A percentile compares a stretch with the other conserved stretches of the same genome.
Conservation (phyloP, 2,329 filamentous ascomycete genomes). For the Leptographium radiaticola region DNA sequence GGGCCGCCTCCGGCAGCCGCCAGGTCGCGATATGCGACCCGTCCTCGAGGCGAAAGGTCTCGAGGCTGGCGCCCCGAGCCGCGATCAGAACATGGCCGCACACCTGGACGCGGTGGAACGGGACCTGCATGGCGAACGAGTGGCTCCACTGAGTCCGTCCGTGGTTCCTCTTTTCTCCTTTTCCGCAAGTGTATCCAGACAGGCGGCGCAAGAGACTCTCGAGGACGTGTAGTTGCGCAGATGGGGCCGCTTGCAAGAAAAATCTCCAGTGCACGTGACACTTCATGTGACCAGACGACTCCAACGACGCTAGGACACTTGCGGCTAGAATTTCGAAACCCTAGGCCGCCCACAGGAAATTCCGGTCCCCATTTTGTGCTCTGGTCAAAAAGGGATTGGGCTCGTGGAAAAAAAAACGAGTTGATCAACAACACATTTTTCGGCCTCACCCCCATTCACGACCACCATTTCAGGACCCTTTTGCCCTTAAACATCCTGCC, state of each 20-base stretch:
- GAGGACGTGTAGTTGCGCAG: no score
- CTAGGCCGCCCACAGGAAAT: constrained; percentile 6
- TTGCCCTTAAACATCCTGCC: constrained; percentile 98
- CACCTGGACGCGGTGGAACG: constrained; percentile 50
- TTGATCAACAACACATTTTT: constrained; percentile 3
- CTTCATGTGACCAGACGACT: constrained; percentile 5
- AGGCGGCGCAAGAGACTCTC: no score
- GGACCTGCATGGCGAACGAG: constrained; percentile 20
- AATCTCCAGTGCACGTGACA: neutral
- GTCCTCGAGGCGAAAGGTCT: constrained; percentile 49
- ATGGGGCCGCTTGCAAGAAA: neutral
- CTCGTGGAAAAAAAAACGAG: neutral
- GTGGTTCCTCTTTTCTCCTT: no score
- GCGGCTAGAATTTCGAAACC: neutral
- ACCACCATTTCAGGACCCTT: constrained; percentile 9
- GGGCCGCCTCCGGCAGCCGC: constrained; percentile 30
- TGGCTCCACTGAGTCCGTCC: no score
- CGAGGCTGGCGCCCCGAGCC: constrained; percentile 59
- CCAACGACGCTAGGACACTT: neutral
- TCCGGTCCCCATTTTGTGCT: neutral
- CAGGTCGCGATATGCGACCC: constrained; percentile 49
- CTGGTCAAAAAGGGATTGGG: neutral
- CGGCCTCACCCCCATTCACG: constrained; percentile 1
- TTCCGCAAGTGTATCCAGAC: no score
- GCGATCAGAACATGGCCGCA: constrained; percentile 53